Evolutionary conservation across 768 basidiomycete species (phyloP).

Genomic region (Kondoa malvinella): DNA sequence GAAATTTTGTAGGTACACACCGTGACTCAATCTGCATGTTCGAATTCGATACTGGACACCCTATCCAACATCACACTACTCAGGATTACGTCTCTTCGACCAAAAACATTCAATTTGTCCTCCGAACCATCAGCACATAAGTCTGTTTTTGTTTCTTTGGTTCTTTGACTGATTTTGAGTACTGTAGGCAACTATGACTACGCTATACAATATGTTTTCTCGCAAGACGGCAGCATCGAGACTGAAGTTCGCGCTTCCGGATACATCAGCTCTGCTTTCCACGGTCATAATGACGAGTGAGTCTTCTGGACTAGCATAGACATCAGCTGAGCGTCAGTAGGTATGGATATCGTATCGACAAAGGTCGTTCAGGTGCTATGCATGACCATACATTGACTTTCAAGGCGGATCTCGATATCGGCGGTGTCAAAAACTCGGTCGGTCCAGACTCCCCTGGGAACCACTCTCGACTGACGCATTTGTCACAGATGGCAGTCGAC

Average conservation of each 20-base stretch:
- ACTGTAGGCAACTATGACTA: conserved; percentile 25
- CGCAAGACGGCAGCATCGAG: conserved; percentile 23
- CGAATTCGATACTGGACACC: conserved; percentile 26
- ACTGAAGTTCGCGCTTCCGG: conserved; percentile 22
- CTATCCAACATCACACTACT: conserved; percentile 27
- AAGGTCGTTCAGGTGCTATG: conserved; percentile 23
- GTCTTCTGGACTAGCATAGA: too few relatives aligned
- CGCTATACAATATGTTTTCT: conserved; percentile 17
- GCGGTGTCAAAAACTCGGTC: conserved; percentile 12
- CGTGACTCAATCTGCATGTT: conserved; percentile 24
- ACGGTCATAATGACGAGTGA: conserved; percentile 18
- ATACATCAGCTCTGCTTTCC: conserved; percentile 16
- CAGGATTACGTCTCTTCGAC: conserved; percentile 25
- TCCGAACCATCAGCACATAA: conserved; percentile 19
- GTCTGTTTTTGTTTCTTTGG: too few relatives aligned
- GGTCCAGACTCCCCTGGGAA: neutral
- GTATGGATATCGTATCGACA: conserved; percentile 29
- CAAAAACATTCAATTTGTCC: conserved; percentile 20
- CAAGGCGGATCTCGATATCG: conserved; percentile 16
- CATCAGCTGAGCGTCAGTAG: too few relatives aligned
- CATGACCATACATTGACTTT: conserved; percentile 24
- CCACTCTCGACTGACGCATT: neutral
- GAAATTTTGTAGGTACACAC: conserved; percentile 28
- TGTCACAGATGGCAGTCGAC: conserved; percentile 11
- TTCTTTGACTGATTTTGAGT: too few relatives aligned